These are phyloP conservation scores for Neofusicoccum parvum DNA, from an alignment of 2,329 filamentous ascomycete species.

Conservation along the genomic window DNA sequence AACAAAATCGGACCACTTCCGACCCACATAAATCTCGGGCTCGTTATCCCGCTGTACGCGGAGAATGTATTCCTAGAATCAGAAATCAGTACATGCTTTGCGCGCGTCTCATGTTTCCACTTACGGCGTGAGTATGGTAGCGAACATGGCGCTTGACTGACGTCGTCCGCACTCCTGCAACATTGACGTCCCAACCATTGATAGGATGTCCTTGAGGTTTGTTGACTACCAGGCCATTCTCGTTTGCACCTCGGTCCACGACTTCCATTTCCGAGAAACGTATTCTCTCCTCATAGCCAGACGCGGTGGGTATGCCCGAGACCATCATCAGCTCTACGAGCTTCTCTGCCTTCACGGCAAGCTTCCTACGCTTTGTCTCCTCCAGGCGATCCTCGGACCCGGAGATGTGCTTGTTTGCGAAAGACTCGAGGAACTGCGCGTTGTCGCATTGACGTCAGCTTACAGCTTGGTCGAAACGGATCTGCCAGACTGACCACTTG, in stretches of 20 bases:
- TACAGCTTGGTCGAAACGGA: conserved; percentile 6
- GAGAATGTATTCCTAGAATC: conserved; percentile 79
- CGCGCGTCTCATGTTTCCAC: conserved; percentile 35
- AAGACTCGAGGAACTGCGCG: conserved; percentile 86
- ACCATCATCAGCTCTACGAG: conserved; percentile 99
- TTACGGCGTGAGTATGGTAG: conserved; percentile 86
- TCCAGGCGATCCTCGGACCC: conserved; percentile 95
- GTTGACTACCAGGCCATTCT: conserved; percentile 83
- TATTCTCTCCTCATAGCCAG: conserved; percentile 96
- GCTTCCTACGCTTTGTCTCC: conserved; percentile 90
- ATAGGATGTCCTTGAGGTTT: conserved; percentile 88
- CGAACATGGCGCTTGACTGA: conserved; percentile 83
- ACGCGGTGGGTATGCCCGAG: conserved; percentile 91
- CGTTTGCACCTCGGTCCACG: conserved; percentile 89
- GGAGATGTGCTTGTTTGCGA: conserved; percentile 95
- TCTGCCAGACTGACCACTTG: conserved; percentile 70
- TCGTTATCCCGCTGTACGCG: conserved; percentile 78
- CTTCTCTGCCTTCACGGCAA: conserved; percentile 92
- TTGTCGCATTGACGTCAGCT: neutral
- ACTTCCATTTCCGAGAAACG: conserved; percentile 96
- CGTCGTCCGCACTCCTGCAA: conserved; percentile 81
- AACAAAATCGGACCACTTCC: conserved; percentile 86
- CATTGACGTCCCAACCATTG: conserved; percentile 96
- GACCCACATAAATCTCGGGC: conserved; percentile 75
- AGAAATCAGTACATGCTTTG: neutral